Conservation (phyloP, 2,329 filamentous ascomycete species). For the Incumbomyces delicatus region DNA sequence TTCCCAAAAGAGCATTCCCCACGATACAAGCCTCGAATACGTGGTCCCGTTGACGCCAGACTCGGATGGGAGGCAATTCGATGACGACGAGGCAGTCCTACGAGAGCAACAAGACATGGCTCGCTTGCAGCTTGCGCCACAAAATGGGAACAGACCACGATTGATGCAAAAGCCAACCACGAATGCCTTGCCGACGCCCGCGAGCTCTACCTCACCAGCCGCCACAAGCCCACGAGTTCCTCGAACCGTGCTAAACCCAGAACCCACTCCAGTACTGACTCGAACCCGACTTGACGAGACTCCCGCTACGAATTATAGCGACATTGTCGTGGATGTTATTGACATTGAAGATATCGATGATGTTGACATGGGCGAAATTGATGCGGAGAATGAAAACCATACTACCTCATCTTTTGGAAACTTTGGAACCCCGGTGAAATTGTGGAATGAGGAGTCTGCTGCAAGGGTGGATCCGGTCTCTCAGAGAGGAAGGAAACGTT, state of each 20-base stretch:
- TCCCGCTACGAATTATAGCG: slow-evolving; percentile 8
- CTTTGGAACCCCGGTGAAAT: slow-evolving; percentile 30
- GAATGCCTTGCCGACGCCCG: slow-evolving; percentile 16
- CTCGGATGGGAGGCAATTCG: slow-evolving; percentile 7
- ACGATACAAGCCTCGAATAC: slow-evolving; percentile 16
- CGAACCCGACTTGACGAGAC: slow-evolving; percentile 6
- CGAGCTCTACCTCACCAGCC: slow-evolving; percentile 10
- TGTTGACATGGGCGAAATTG: slow-evolving; percentile 21
- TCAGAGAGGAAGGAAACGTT: slow-evolving; percentile 38
- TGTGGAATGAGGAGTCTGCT: slow-evolving; percentile 38
- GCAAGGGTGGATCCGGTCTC: slow-evolving; percentile 26
- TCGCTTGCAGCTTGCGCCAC: slow-evolving; percentile 33
- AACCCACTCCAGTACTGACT: not conserved
- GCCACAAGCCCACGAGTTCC: not conserved
- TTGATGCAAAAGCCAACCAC: slow-evolving; percentile 14
- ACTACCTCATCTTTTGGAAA: slow-evolving; percentile 31
- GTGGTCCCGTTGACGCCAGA: slow-evolving; percentile 3
- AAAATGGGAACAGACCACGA: slow-evolving; percentile 31
- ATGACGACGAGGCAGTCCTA: slow-evolving; percentile 8
- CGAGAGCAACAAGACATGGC: slow-evolving; percentile 29
- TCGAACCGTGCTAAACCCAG: not conserved
- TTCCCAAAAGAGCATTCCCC: slow-evolving; percentile 25
- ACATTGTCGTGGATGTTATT: slow-evolving; percentile 20
- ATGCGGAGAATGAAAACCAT: slow-evolving; percentile 9
- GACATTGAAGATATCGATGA: slow-evolving; percentile 38